A percentile compares a stretch with the other conserved stretches of the same genome.
Conservation (phyloP, 805 yeast species). For the Candida manassasensis region DNA sequence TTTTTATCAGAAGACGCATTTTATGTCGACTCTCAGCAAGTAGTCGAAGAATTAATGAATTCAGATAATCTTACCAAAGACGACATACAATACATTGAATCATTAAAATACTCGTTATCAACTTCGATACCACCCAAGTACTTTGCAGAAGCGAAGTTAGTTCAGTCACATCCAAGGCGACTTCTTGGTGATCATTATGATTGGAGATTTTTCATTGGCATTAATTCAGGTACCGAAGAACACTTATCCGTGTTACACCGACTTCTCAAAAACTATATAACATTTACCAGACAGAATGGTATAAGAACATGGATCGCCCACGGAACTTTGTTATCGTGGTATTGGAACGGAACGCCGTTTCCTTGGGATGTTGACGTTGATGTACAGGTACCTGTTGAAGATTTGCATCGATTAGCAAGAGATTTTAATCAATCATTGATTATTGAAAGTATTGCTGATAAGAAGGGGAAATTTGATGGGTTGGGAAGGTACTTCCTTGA, state of each 20-base stretch:
- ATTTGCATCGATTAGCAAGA: conserved; percentile 43
- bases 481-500: conserved; percentile 51
- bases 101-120: conserved; percentile 14
- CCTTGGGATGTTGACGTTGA: conserved; percentile 71
- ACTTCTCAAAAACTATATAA: conserved; percentile 47
- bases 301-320: conserved; percentile 60
- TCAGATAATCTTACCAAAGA: not conserved
- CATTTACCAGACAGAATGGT: conserved; percentile 43
- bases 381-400: conserved; percentile 54
- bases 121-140: conserved; percentile 22
- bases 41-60: conserved; percentile 13
- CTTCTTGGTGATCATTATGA: conserved; percentile 34
- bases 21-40: conserved; percentile 15
- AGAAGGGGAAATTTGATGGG: conserved; percentile 34
- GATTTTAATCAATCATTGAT: conserved; percentile 46
- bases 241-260: conserved; percentile 42
- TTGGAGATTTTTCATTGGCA: conserved; percentile 33
- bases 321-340: conserved; percentile 60
- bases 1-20: conserved; percentile 19
- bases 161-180: conserved; percentile 11
- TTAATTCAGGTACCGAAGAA: conserved; percentile 27
- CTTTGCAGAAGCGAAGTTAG: conserved; percentile 22
- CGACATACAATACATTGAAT: conserved; percentile 16
- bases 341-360: conserved; percentile 57
- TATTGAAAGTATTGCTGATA: conserved; percentile 33